A percentile compares a stretch with the other conserved stretches of the same genome.
Conservation (phyloP, 2,329 filamentous ascomycete genomes). For the Microdochium paspali region DNA sequence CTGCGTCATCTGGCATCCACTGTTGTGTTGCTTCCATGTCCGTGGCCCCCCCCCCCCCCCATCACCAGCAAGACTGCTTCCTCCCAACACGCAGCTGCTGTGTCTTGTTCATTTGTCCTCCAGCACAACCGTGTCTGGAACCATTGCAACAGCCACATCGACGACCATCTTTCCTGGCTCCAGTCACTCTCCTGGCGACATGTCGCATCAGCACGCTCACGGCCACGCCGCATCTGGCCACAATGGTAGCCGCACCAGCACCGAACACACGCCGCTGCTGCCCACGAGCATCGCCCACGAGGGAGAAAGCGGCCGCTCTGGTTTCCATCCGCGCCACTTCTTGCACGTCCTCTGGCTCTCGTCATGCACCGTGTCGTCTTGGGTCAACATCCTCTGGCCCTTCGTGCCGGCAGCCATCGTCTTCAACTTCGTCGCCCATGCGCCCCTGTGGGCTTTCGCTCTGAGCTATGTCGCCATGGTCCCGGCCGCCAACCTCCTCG, state of each 20-base stretch:
- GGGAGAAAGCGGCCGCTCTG: slow-evolving; percentile 60
- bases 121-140: no score
- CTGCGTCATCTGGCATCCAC: no score
- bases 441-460: slow-evolving; percentile 56
- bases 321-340: slow-evolving; percentile 56
- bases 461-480: slow-evolving; percentile 71
- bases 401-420: slow-evolving; percentile 63
- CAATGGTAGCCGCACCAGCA: neutral
- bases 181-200: neutral
- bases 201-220: neutral
- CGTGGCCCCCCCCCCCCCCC: no score
- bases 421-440: slow-evolving; percentile 34
- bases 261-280: neutral
- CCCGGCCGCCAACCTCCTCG: slow-evolving; percentile 65
- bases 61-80: neutral
- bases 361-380: slow-evolving; percentile 50
- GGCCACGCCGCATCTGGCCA: neutral
- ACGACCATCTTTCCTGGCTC: neutral
- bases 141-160: no score
- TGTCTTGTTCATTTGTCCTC: neutral
- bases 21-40: no score
- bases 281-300: slow-evolving; percentile 15
- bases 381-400: slow-evolving; percentile 66
- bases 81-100: neutral
- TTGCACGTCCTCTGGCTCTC: slow-evolving; percentile 54